A percentile compares a stretch with the other conserved stretches of the same genome.
phyloP scores from a whole-genome alignment of 2,329 filamentous ascomycete genomes.

The Beauveria sp. region DNA sequence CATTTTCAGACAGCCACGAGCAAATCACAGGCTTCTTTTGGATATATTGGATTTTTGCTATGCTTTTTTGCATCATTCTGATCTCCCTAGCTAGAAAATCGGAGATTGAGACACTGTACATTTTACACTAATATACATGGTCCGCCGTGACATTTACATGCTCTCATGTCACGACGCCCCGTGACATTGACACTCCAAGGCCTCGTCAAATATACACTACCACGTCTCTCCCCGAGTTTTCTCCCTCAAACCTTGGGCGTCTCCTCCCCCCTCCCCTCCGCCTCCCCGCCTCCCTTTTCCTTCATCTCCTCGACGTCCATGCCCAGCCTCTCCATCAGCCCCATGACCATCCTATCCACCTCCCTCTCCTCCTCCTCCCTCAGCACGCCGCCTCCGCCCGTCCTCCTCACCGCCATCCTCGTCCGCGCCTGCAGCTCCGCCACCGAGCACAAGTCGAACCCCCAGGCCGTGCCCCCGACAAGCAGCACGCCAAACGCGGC shows the following conservation, averaged over 20 bases:
- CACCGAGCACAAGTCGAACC: conserved; percentile 64
- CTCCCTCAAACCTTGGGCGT: neutral
- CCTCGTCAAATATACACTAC: neutral
- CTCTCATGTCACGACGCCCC: neutral
- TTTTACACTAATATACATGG: conserved; percentile 8
- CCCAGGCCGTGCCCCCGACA: conserved; percentile 66
- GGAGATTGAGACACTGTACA: neutral
- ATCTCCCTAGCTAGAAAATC: neutral
- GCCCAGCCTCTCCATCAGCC: conserved; percentile 46
- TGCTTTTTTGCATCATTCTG: neutral
- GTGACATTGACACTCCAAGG: too few species aligned
- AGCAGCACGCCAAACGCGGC: conserved; percentile 66
- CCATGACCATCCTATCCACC: conserved; percentile 53
- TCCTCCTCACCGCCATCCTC: conserved; percentile 32
- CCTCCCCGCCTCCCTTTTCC: conserved; percentile 15
- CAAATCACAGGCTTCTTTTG: neutral
- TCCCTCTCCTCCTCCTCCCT: conserved; percentile 48
- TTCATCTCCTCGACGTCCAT: conserved; percentile 18
- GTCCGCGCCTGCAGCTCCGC: conserved; percentile 54
- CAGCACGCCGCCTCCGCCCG: conserved; percentile 9
- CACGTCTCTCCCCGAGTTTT: neutral
- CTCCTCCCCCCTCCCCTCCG: neutral
- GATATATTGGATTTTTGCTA: neutral
- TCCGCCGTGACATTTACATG: neutral
- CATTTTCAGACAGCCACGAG: neutral